phyloP scores from a whole-genome alignment of 2,329 filamentous ascomycete genomes.

The Pseudocercospora macadamiae region DNA sequence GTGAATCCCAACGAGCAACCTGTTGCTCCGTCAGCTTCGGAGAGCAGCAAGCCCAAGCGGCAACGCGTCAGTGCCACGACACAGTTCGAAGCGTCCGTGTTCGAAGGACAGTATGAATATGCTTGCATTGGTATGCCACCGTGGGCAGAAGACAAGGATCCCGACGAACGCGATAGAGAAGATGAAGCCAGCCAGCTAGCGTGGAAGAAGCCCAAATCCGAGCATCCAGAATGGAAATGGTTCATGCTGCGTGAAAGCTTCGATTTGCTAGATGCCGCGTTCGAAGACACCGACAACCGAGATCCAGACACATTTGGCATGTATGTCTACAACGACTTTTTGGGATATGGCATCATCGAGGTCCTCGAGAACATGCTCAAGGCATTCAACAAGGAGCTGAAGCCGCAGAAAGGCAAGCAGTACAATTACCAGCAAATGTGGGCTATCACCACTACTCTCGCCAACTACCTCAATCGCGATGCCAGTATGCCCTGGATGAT shows the following conservation, averaged over 20 bases:
- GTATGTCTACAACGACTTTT: neutral
- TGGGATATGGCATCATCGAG: conserved; percentile 15
- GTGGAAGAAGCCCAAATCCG: conserved; percentile 4
- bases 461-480: conserved; percentile 13
- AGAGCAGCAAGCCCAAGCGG: conserved; percentile 10
- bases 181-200: conserved; percentile 3
- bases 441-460: conserved; percentile 10
- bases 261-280: conserved; percentile 9
- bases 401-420: conserved; percentile 12
- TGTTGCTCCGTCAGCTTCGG: neutral
- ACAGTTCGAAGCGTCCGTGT: conserved; percentile 11
- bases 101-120: conserved; percentile 14
- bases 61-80: conserved; percentile 11
- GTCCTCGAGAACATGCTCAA: conserved; percentile 13
- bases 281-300: neutral
- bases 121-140: conserved; percentile 11
- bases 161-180: neutral
- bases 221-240: conserved; percentile 16
- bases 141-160: conserved; percentile 8
- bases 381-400: conserved; percentile 14
- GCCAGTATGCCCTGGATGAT: conserved; percentile 13
- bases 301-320: neutral
- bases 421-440: conserved; percentile 19
- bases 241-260: conserved; percentile 12
- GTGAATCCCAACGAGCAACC: conserved; percentile 10